phyloP scores from a whole-genome alignment of 768 basidiomycete species.

The Boletus edulis region DNA sequence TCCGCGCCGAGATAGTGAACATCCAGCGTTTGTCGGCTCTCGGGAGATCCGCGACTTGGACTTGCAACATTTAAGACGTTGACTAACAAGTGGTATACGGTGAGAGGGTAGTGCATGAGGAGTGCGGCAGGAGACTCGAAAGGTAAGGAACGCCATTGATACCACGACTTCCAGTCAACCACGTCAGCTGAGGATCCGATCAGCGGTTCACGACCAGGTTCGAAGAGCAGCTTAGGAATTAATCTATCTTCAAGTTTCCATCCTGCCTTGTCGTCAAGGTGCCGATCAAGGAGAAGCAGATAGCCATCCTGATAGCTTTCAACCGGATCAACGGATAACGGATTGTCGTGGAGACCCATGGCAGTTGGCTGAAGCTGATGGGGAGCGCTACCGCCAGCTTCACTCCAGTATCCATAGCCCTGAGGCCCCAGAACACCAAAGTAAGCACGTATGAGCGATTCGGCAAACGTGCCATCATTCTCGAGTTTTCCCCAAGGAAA shows the following conservation, averaged over 20 bases:
- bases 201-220: constrained; percentile 24
- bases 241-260: constrained; percentile 38
- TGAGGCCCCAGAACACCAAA: constrained; percentile 38
- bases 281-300: constrained; percentile 29
- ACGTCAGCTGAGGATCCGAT: constrained; percentile 29
- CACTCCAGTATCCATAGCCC: constrained; percentile 43
- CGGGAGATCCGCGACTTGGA: constrained; percentile 19
- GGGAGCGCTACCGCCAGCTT: constrained; percentile 32
- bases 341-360: not conserved
- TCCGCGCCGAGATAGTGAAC: constrained; percentile 40
- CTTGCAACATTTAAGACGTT: constrained; percentile 33
- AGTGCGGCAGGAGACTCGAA: constrained; percentile 42
- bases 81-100: constrained; percentile 38
- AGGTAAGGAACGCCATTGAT: constrained; percentile 44
- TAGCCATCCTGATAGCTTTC: constrained; percentile 33
- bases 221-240: constrained; percentile 34
- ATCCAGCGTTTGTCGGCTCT: constrained; percentile 26
- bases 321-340: constrained; percentile 6
- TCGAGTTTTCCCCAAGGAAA: constrained; percentile 46
- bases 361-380: constrained; percentile 27
- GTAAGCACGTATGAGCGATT: constrained; percentile 34
- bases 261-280: constrained; percentile 31
- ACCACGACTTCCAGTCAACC: constrained; percentile 43
- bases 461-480: constrained; percentile 38
- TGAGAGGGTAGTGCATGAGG: constrained; percentile 44